Percentiles rank a stretch among this genome's conserved stretches.
These are phyloP conservation scores for Metschnikowia amazonensis DNA, from an alignment of 805 yeast genomes.

Conservation along the genomic window DNA sequence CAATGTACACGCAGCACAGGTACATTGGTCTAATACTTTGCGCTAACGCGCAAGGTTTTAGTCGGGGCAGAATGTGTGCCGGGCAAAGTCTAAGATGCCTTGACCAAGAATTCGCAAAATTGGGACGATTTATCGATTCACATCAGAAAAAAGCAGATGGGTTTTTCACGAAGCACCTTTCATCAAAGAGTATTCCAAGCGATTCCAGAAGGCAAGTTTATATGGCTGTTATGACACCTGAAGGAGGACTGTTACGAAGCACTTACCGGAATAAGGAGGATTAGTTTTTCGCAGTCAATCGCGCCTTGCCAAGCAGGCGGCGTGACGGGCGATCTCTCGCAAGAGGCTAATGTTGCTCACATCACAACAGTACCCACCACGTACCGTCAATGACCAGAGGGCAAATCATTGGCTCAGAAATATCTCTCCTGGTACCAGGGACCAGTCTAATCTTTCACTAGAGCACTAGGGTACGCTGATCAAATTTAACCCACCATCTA, in stretches of 20 bases:
- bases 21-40: too few species aligned
- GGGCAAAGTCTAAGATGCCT: too few species aligned
- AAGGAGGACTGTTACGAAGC: neutral
- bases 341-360: neutral
- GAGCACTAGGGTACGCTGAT: neutral
- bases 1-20: too few species aligned
- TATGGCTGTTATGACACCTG: neutral
- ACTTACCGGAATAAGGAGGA: neutral
- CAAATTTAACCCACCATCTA: neutral
- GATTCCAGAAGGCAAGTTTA: too few species aligned
- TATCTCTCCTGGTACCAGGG: too few species aligned
- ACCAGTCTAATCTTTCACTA: neutral
- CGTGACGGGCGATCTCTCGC: slow-evolving; percentile 4
- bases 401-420: neutral
- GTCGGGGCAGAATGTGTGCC: too few species aligned
- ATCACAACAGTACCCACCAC: neutral
- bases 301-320: neutral
- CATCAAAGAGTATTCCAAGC: too few species aligned
- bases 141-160: too few species aligned
- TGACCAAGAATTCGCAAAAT: too few species aligned
- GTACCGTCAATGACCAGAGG: neutral
- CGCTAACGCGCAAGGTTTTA: too few species aligned
- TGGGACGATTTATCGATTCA: too few species aligned
- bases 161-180: too few species aligned
- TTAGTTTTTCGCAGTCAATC: slow-evolving; percentile 2